phyloP scores from a whole-genome alignment of 805 yeast species.

The Hagleromyces aurorensis region DNA sequence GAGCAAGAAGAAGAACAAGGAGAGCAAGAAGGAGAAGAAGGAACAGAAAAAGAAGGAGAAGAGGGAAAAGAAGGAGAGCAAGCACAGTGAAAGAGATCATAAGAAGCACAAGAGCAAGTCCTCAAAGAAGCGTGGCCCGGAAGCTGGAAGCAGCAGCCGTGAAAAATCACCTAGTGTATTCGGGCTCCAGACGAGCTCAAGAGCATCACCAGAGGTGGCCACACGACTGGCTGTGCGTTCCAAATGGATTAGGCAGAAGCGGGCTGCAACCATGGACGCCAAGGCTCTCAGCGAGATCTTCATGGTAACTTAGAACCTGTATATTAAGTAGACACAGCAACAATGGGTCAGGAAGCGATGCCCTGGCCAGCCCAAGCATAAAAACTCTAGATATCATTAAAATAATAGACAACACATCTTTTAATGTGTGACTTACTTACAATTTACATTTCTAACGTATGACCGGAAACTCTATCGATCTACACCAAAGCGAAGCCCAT shows the following conservation, averaged over 20 bases:
- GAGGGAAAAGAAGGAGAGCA: conserved; percentile 22
- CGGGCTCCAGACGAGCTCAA: too few species aligned
- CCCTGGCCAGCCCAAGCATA: too few species aligned
- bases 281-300: conserved; percentile 87
- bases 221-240: conserved; percentile 72
- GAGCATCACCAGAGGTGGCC: conserved; percentile 35
- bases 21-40: conserved; percentile 21
- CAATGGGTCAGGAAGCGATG: too few species aligned
- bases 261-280: conserved; percentile 85
- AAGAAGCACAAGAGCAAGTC: conserved; percentile 27
- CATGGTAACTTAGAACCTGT: conserved; percentile 65
- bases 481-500: conserved; percentile 33
- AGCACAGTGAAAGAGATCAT: conserved; percentile 26
- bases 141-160: too few species aligned
- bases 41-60: conserved; percentile 23
- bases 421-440: not conserved
- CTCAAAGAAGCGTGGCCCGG: conserved; percentile 22
- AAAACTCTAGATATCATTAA: too few species aligned
- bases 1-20: conserved; percentile 22
- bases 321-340: too few species aligned
- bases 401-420: not conserved
- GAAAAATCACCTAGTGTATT: too few species aligned
- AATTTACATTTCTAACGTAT: not conserved
- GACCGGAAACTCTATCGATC: conserved; percentile 5
- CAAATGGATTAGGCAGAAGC: conserved; percentile 80